A percentile compares a stretch with the other conserved stretches of the same genome.
phyloP scores from a whole-genome alignment of 1,139 yeast genomes.

The Taphrina deformans region DNA sequence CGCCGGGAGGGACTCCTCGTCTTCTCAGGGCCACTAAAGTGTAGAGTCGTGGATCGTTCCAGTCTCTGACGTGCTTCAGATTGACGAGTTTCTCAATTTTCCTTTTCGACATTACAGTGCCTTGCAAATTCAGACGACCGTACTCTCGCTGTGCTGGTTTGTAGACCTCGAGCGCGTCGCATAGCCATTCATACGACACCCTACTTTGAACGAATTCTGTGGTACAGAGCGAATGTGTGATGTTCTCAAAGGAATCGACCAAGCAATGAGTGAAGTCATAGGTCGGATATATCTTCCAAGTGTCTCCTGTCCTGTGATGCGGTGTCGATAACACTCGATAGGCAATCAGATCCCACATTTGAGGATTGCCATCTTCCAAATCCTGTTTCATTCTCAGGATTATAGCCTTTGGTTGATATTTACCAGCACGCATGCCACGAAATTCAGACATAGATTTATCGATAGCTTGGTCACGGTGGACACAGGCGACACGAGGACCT shows the following conservation, averaged over 20 bases:
- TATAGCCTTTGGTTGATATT: slow-evolving; percentile 85
- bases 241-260: slow-evolving; percentile 95
- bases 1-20: slow-evolving; percentile 99
- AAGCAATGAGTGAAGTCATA: slow-evolving; percentile 98
- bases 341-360: slow-evolving; percentile 99
- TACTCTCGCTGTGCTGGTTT: slow-evolving; percentile 99
- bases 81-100: slow-evolving; percentile 90
- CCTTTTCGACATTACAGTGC: slow-evolving; percentile 91
- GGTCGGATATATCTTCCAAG: slow-evolving; percentile 98
- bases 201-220: slow-evolving; percentile 71
- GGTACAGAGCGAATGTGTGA: slow-evolving; percentile 50
- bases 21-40: slow-evolving; percentile 93
- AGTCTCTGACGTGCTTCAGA: slow-evolving; percentile 78
- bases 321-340: slow-evolving; percentile 89
- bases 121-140: slow-evolving; percentile 92
- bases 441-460: slow-evolving; percentile 79
- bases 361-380: slow-evolving; percentile 86
- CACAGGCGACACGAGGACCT: slow-evolving; percentile 83
- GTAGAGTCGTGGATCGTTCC: slow-evolving; percentile 98
- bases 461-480: slow-evolving; percentile 65
- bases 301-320: slow-evolving; percentile 94
- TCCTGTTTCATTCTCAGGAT: slow-evolving; percentile 97
- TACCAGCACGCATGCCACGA: slow-evolving; percentile 87
- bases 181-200: slow-evolving; percentile 97
- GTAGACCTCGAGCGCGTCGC: slow-evolving; percentile 91